Evolutionary conservation across 768 basidiomycete genomes (phyloP), one percentile per base, ranked within the genome.

Genomic region (Cyclocybe aegerita): DNA sequence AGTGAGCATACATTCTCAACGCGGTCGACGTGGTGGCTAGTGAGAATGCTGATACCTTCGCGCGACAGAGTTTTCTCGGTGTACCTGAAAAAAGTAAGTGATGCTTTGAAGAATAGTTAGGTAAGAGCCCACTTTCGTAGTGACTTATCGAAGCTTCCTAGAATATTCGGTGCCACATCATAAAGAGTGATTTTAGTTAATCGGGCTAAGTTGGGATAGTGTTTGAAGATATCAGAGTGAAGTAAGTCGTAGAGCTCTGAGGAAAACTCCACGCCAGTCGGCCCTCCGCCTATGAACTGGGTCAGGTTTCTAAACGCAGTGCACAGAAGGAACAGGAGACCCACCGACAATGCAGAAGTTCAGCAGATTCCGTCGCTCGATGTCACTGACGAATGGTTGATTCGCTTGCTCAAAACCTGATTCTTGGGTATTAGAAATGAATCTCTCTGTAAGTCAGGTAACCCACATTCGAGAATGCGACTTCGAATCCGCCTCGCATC

Each of bases 291-390:
- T 86, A 51, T 16, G 32, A 39, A 51, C 12, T 37, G 48, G 17
- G 32, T 43, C 43, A 30, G 43, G 45, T 43, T 23, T 23, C 23
- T 42, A 48, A 43, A 16, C 12, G 12, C 37, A 45, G 39, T 1
- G 46, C 8, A 4, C 3, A 39, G 12, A 39, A 48, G 29, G 9
- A 4, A 39, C 1, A 34, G 9, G 4, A 33, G 12, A 66, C 80
- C 60, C 68, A 70, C 93, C 93, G 41, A 93, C 91, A 42, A 95
- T 82, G 53, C 90, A 92, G 61, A 95, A 95, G 54, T 90, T 85
- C 16, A 95, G 79, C 9, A 95, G 69, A 52, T 85, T 83, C 48
- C 83, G 73, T 43, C 89, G 81, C 56, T 95, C 83, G 35, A 79
- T 69, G 50, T 92, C 91, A 0, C 87, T 81, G 10, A 91, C 70